A percentile compares a stretch with the other conserved stretches of the same genome.
Conservation (phyloP, 345 rosid genomes). For the Physaria fendleri region DNA sequence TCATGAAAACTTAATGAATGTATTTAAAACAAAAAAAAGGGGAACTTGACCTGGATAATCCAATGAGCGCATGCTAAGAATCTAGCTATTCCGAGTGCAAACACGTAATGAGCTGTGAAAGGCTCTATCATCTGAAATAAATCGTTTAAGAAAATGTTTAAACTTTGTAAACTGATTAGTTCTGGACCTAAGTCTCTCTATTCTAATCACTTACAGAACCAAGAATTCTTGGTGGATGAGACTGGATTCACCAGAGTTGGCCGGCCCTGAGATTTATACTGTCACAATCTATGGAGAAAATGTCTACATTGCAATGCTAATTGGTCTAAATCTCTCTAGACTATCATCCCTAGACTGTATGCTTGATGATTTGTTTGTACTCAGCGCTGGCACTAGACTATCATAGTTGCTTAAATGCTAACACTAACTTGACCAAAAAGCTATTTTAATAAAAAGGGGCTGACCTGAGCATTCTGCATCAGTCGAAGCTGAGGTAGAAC, state of each 20-base stretch:
- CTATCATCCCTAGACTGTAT: no score
- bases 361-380: no score
- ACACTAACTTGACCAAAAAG: not conserved
- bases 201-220: not conserved
- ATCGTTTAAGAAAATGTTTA: conserved; percentile 3
- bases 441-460: not conserved
- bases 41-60: conserved; percentile 51
- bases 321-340: no score
- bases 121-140: conserved; percentile 72
- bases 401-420: not conserved
- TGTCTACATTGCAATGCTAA: no score
- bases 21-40: no score
- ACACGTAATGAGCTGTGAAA: conserved; percentile 77
- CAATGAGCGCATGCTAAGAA: conserved; percentile 77
- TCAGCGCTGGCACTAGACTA: no score
- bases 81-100: conserved; percentile 69
- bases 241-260: no score
- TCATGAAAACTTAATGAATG: not conserved
- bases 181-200: not conserved
- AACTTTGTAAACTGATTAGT: not conserved
- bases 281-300: not conserved
- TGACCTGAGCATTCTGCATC: conserved; percentile 84
- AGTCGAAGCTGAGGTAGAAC: conserved; percentile 83
- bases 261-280: no score
- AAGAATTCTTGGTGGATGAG: no score